Base-by-base conservation (phyloP, 139 green algal genomes). In the Chlorella sorokiniana region DNA sequence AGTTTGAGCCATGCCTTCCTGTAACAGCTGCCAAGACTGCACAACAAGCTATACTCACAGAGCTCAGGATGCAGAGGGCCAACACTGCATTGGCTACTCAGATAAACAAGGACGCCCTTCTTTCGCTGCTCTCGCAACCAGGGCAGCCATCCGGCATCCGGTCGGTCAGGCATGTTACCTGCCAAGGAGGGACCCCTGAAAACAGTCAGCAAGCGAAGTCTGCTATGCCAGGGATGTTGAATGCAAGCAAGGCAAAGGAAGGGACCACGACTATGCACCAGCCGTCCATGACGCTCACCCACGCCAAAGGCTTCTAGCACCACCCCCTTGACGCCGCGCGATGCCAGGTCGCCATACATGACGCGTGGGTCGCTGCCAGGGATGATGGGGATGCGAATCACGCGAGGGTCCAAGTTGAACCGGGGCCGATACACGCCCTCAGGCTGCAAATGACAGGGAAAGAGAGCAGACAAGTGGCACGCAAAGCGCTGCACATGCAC, bases 281-380 rank as follows among this genome's bases (percentile, higher is more conserved):
- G 38, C 67, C 40, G 18, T 14, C 29, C 67, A 1, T 35, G 22
- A 33, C 68, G 91, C 91, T 98, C 97, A 83, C 94, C 95, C 18
- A 97, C 93, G 0, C 95, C 95, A 91, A 98, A 98, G 1, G 90
- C 85, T 85, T 98, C 95, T 41, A 98, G 90, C 23, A 98, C 91
- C 1, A 98, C 77, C 22, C 94, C 95, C 18, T 86, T 75, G 38
- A 96, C 91, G 5, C 92, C 92, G 1, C 90, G 73, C 27, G 45
- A 85, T 31, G 86, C 87, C 33, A 96, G 63, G 76, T 98, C 93
- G 31, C 95, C 95, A 76, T 98, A 98, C 69, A 77, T 63, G 14
- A 33, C 44, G 27, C 70, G 70, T 7, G 73, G 73, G 54, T 79
- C 29, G 73, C 27, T 69, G 35, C 73, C 73, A 0, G 73, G 73